phyloP scores from a whole-genome alignment of 345 rosid genomes.

The Boechera stricta region DNA sequence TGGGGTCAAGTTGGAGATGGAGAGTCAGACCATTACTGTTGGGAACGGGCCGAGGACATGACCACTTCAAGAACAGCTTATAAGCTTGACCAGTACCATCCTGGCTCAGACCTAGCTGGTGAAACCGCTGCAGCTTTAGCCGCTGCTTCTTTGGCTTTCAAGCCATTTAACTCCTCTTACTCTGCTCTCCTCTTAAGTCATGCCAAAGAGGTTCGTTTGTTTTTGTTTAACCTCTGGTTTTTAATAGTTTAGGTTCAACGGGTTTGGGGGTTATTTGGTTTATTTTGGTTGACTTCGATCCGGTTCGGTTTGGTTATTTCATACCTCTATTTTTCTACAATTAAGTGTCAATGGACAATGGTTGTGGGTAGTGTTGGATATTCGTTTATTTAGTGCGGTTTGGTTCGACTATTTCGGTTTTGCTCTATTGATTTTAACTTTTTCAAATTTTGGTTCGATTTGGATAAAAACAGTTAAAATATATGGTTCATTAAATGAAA shows the following conservation, averaged over 20 bases:
- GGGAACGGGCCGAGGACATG: slow-evolving; percentile 95
- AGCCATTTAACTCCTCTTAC: slow-evolving; percentile 78
- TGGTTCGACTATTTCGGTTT: too few species aligned
- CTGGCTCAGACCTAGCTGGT: slow-evolving; percentile 83
- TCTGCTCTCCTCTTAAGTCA: slow-evolving; percentile 64
- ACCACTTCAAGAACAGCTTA: slow-evolving; percentile 79
- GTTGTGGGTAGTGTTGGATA: too few species aligned
- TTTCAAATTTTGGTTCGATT: neutral
- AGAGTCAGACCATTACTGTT: slow-evolving; percentile 80
- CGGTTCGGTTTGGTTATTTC: neutral
- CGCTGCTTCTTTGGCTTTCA: slow-evolving; percentile 78
- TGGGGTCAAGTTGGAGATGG: slow-evolving; percentile 97
- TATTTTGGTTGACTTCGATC: neutral
- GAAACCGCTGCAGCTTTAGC: slow-evolving; percentile 92
- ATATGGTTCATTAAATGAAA: too few species aligned
- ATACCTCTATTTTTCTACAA: too few species aligned
- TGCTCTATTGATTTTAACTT: too few species aligned
- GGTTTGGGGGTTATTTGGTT: neutral
- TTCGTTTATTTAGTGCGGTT: too few species aligned
- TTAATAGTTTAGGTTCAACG: neutral
- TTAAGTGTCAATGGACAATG: too few species aligned
- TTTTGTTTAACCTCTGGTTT: neutral
- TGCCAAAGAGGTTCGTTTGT: slow-evolving; percentile 64
- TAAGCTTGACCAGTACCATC: slow-evolving; percentile 67
- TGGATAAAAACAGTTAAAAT: too few species aligned